These are phyloP conservation scores for Pythium chondricola DNA, from an alignment of 352 stramenopile genomes.

Conservation along the genomic window DNA sequence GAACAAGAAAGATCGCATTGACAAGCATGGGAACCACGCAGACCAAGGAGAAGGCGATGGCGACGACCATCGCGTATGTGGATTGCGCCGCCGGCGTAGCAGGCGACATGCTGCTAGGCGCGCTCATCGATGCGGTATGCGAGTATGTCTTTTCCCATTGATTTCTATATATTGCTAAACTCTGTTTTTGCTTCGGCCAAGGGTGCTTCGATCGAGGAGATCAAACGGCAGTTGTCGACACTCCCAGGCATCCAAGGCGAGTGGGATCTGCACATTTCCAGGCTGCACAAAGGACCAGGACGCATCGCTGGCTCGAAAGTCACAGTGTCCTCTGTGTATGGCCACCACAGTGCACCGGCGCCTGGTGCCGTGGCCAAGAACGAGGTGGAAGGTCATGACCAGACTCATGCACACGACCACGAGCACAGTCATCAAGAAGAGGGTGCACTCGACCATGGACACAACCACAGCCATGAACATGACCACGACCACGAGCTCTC, in stretches of 20 bases:
- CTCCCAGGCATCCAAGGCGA: conserved; percentile 72
- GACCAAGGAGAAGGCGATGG: too few species aligned
- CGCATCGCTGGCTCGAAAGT: conserved; percentile 88
- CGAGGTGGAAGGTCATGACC: not conserved
- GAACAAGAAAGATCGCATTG: not conserved
- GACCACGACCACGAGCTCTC: conserved; percentile 21
- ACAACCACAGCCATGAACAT: conserved; percentile 32
- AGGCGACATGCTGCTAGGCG: conserved; percentile 89
- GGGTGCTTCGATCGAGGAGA: conserved; percentile 50
- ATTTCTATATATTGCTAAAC: too few species aligned
- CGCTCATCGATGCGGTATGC: conserved; percentile 82
- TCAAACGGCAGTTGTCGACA: conserved; percentile 53
- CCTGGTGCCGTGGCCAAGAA: conserved; percentile 8
- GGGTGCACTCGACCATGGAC: conserved; percentile 31
- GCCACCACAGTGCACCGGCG: conserved; percentile 50
- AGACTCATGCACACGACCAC: conserved; percentile 22
- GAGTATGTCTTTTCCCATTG: not conserved
- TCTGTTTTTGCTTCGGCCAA: too few species aligned
- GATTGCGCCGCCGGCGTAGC: conserved; percentile 88
- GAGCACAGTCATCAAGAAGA: conserved; percentile 26
- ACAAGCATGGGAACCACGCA: conserved; percentile 3
- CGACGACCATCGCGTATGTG: conserved; percentile 63
- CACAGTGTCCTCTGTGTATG: conserved; percentile 82
- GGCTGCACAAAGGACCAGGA: conserved; percentile 82
- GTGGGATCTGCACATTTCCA: conserved; percentile 69